Evolutionary conservation across 305 asterid genomes (phyloP).

Genomic region (Rubia peregrina): DNA sequence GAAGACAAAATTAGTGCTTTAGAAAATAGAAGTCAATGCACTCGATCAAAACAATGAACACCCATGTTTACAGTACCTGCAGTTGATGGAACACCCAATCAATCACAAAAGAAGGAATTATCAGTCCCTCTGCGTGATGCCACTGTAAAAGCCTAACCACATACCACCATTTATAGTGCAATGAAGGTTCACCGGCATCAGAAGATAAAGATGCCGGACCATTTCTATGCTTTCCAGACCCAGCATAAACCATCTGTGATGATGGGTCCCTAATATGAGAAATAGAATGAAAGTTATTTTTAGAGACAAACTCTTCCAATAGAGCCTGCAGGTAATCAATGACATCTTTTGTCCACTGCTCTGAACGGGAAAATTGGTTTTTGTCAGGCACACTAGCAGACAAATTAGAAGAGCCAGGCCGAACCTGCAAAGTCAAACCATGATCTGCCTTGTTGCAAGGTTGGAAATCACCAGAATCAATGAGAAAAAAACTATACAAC

Average conservation of each 20-base stretch:
- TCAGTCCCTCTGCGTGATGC: slow-evolving; percentile 94
- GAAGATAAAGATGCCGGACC: slow-evolving; percentile 40
- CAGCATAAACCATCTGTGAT: slow-evolving; percentile 56
- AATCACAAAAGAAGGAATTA: slow-evolving; percentile 77
- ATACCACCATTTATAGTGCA: slow-evolving; percentile 97
- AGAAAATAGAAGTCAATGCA: slow-evolving; percentile 12
- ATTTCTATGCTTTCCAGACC: slow-evolving; percentile 53
- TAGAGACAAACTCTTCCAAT: slow-evolving; percentile 74
- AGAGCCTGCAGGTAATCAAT: slow-evolving; percentile 86
- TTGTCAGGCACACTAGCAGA: slow-evolving; percentile 73
- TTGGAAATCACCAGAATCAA: slow-evolving; percentile 17
- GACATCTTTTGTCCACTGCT: slow-evolving; percentile 97
- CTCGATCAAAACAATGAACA: slow-evolving; percentile 4
- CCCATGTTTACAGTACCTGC: slow-evolving; percentile 48
- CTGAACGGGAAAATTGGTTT: slow-evolving; percentile 72
- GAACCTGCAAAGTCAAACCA: slow-evolving; percentile 58
- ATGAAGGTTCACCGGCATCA: slow-evolving; percentile 81
- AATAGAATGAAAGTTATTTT: slow-evolving; percentile 58
- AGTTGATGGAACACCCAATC: slow-evolving; percentile 98
- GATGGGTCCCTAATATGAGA: slow-evolving; percentile 59
- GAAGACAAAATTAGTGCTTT: slow-evolving; percentile 20
- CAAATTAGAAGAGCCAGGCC: slow-evolving; percentile 58
- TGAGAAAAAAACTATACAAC: slow-evolving; percentile 10
- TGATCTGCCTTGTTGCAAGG: slow-evolving; percentile 24
- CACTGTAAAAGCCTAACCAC: slow-evolving; percentile 88